Conservation (phyloP, 1,284 basidiomycete genomes). For the Anthracocystis setariae region DNA sequence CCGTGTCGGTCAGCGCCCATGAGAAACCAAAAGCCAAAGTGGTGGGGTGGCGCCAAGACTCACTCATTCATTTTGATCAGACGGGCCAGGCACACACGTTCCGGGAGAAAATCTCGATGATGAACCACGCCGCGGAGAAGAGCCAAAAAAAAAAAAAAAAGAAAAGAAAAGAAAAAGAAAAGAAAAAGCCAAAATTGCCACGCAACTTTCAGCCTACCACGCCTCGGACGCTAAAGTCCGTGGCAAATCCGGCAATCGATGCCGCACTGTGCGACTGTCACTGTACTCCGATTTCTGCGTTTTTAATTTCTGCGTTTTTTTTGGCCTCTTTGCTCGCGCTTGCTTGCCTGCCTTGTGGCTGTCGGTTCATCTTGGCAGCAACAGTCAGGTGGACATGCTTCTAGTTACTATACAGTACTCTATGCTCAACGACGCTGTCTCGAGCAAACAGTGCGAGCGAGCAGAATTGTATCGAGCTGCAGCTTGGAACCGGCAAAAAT, state of each 20-base stretch:
- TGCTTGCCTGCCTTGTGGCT: too few relatives aligned
- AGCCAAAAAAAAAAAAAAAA: too few relatives aligned
- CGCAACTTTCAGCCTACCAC: background rate
- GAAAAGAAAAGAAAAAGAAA: too few relatives aligned
- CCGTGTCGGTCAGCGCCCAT: constrained; percentile 8
- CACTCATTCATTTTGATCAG: background rate
- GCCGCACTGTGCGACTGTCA: background rate
- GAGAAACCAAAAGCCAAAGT: background rate
- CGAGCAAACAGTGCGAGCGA: too few relatives aligned
- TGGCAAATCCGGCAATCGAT: constrained; percentile 7
- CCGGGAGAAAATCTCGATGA: background rate
- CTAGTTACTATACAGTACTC: too few relatives aligned
- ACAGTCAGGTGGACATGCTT: too few relatives aligned
- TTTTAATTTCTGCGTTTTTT: background rate
- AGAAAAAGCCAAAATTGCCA: background rate
- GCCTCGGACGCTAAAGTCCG: constrained; percentile 22
- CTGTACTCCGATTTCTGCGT: background rate
- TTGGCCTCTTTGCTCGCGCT: too few relatives aligned
- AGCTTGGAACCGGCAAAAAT: too few relatives aligned
- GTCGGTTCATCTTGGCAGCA: too few relatives aligned
- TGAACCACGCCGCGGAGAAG: background rate
- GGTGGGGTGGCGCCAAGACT: background rate
- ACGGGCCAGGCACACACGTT: background rate
- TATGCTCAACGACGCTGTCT: too few relatives aligned
- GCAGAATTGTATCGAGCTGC: too few relatives aligned